Evolutionary conservation across 192 early-diverging fungal species (phyloP), one percentile per base, ranked within the genome.

Genomic region (Backusella macrospora): DNA sequence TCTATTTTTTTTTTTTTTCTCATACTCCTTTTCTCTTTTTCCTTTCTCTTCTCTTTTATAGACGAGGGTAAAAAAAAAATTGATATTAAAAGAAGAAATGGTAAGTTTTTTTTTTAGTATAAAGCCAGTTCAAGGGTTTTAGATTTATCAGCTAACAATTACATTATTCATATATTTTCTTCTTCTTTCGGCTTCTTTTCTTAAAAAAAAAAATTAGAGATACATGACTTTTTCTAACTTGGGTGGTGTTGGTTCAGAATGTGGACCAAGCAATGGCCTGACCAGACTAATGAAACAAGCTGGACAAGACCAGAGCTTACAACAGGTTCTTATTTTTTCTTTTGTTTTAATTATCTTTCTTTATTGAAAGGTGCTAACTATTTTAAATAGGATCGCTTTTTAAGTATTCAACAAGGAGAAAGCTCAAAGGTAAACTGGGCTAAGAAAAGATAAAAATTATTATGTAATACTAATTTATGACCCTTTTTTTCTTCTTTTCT

Each of bases 211-310:
- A 52, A 52, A 5, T 39, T 18, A 66, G 65, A 66, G 38, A 39
- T 66, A 49, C 38, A 73, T 73, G 72, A 63, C 45, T 13, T 73
- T 73, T 44, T 47, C 72, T 48, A 63, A 65, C 10, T 66, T 73
- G 47, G 63, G 62, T 39, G 63, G 72, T 4, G 14, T 43, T 66
- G 40, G n/a, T 42, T 42, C 15, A n/a, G 65, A 66, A 21, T 66
- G 65, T 40, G 65, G 65, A 66, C 40, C 65, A 21, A 66, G 38
- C 23, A 66, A 66, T 66, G 65, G 65, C 18, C 65, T 66, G n/a
- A 66, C 65, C 10, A 38, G 40, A 21, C 40, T 66, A 7, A 66
- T 66, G 65, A 66, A 66, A 10, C 65, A 66, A 40, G n/a, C 40
- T 12, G 65, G 65, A 13, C 40, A 66, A 66, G 65, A 66, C 8